Percentiles rank a stretch among this genome's conserved stretches.
Conservation (phyloP, 331 rosid species). For the Malus hybrid region DNA sequence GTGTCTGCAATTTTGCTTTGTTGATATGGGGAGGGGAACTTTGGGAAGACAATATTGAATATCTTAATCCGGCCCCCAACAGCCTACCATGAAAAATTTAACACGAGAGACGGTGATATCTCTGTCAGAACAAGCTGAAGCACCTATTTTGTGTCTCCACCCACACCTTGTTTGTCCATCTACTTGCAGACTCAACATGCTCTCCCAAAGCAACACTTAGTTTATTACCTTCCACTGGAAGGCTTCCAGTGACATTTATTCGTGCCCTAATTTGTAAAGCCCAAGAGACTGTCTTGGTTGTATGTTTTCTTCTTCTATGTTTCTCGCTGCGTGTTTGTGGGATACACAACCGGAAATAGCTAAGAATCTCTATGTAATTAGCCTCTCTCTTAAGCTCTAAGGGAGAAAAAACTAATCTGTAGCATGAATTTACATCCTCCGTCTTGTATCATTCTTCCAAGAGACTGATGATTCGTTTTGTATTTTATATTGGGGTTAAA, state of each 20-base stretch:
- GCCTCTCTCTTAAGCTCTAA: neutral
- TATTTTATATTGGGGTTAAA: neutral
- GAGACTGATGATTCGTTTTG: neutral
- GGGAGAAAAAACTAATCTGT: neutral
- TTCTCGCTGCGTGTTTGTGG: neutral
- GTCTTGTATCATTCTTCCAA: no score
- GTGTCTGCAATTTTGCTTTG: slow-evolving; percentile 4
- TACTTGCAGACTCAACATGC: neutral
- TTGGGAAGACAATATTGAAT: neutral
- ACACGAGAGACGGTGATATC: neutral
- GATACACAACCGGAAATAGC: neutral
- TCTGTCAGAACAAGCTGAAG: neutral
- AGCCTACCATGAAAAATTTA: neutral
- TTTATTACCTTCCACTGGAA: neutral
- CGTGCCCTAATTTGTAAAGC: no score
- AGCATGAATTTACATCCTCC: neutral
- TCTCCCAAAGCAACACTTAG: neutral
- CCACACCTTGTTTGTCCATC: neutral
- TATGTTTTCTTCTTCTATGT: no score
- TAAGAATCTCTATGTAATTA: neutral
- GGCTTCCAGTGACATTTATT: no score
- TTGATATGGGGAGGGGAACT: neutral
- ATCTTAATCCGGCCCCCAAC: neutral
- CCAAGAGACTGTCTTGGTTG: neutral
- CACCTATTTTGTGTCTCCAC: neutral